Percentiles rank a stretch among this genome's conserved stretches.
Conservation (phyloP, 148 eudicot genomes). For the Arctostaphylos glauca region DNA sequence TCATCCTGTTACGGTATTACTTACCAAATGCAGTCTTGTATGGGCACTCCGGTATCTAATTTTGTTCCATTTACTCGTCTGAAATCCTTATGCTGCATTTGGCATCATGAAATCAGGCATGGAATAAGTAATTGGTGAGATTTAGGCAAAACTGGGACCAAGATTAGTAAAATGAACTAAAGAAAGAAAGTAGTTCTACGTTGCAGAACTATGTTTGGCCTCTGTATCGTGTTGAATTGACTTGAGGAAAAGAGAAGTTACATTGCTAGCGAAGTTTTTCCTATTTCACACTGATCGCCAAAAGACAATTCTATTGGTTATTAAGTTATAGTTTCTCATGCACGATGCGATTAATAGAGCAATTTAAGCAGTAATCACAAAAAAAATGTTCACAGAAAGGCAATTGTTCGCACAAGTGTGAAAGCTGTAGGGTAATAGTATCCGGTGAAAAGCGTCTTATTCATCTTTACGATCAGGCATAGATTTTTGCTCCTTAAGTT, state of each 20-base stretch:
- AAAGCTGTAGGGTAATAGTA: neutral
- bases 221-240: neutral
- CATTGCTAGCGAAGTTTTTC: neutral
- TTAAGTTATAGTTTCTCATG: neutral
- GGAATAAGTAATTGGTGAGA: neutral
- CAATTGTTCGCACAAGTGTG: neutral
- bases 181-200: no score
- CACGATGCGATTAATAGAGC: neutral
- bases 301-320: neutral
- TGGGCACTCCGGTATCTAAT: no score
- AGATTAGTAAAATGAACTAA: no score
- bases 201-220: no score
- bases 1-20: no score
- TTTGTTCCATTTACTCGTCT: no score
- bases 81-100: neutral
- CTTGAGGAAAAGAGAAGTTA: neutral
- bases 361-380: neutral
- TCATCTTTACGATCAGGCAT: neutral
- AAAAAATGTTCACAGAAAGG: neutral
- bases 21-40: no score
- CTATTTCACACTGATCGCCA: neutral
- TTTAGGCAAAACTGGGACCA: no score
- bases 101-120: neutral
- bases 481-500: neutral
- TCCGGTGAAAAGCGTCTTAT: neutral